These are phyloP conservation scores for Amylostereum chailletii DNA, from an alignment of 1,284 basidiomycete species.

Conservation along the genomic window DNA sequence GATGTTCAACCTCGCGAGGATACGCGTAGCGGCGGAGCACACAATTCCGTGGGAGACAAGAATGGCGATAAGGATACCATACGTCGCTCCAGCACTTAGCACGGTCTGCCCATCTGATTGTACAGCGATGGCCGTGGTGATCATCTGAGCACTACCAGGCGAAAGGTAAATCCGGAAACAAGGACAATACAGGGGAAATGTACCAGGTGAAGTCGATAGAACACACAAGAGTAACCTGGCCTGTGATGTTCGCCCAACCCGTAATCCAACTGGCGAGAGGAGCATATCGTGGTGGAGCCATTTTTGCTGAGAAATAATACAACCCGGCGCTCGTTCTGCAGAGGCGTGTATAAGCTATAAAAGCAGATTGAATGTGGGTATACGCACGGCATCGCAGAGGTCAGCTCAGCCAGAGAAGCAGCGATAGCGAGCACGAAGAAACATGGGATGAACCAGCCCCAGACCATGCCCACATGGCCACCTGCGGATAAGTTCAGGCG, in stretches of 20 bases:
- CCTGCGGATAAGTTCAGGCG: slow-evolving; percentile 25
- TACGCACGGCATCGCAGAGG: slow-evolving; percentile 71
- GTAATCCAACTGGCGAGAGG: slow-evolving; percentile 68
- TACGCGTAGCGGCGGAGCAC: slow-evolving; percentile 59
- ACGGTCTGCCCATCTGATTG: slow-evolving; percentile 41
- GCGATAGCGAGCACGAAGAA: slow-evolving; percentile 63
- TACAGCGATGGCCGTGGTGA: slow-evolving; percentile 61
- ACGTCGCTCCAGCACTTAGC: slow-evolving; percentile 53
- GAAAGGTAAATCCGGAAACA: neutral
- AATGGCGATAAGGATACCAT: slow-evolving; percentile 56
- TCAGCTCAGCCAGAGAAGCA: slow-evolving; percentile 62
- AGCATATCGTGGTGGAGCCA: slow-evolving; percentile 50
- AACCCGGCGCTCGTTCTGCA: slow-evolving; percentile 58
- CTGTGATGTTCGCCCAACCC: slow-evolving; percentile 55
- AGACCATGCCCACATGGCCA: slow-evolving; percentile 70
- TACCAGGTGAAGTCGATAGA: slow-evolving; percentile 69
- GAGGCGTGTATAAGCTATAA: slow-evolving; percentile 2
- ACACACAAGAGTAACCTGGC: slow-evolving; percentile 57
- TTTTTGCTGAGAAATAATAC: slow-evolving; percentile 67
- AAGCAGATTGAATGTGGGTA: neutral
- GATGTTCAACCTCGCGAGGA: slow-evolving; percentile 60
- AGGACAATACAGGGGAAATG: neutral
- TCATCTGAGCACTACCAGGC: slow-evolving; percentile 55
- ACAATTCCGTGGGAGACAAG: slow-evolving; percentile 56
- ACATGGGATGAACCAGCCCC: slow-evolving; percentile 69